Percentiles rank a stretch among this genome's conserved stretches.
Conservation (phyloP, 371 early-diverging fungal species). For the Apophysomyces elegans region DNA sequence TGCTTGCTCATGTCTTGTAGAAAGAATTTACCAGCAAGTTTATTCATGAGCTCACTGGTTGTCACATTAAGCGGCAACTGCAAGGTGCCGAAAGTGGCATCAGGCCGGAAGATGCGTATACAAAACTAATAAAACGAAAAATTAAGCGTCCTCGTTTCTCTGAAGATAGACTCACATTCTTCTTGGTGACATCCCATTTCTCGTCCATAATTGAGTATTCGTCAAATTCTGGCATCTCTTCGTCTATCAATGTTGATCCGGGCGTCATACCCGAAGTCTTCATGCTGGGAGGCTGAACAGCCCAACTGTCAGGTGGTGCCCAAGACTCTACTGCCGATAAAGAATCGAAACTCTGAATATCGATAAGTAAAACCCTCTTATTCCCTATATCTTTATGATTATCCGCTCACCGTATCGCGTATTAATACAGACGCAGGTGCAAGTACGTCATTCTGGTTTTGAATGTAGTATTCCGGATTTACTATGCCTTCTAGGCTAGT, state of each 20-base stretch:
- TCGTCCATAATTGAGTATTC: conserved; percentile 40
- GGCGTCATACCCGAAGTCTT: not conserved
- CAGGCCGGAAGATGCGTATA: conserved; percentile 70
- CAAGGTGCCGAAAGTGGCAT: conserved; percentile 79
- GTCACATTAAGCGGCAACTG: conserved; percentile 68
- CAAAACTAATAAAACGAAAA: conserved; percentile 36
- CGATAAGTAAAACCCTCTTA: not conserved
- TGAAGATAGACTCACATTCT: conserved; percentile 28
- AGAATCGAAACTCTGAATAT: conserved; percentile 2
- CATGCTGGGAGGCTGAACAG: conserved; percentile 51
- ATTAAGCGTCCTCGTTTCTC: not conserved
- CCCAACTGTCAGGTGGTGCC: conserved; percentile 76
- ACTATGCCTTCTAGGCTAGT: conserved; percentile 55
- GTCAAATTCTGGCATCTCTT: conserved; percentile 42
- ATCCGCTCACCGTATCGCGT: not conserved
- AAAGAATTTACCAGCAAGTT: conserved; percentile 78
- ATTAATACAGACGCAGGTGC: not conserved
- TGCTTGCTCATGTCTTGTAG: conserved; percentile 75
- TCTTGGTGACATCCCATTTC: conserved; percentile 32
- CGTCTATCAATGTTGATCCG: conserved; percentile 22
- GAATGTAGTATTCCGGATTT: conserved; percentile 34
- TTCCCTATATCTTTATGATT: not conserved
- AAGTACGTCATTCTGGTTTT: conserved; percentile 11
- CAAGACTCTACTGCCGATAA: conserved; percentile 50
- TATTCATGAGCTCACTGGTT: conserved; percentile 71